These are phyloP conservation scores for Acacia confusa DNA, from an alignment of 306 rosid genomes.

Conservation along the genomic window DNA sequence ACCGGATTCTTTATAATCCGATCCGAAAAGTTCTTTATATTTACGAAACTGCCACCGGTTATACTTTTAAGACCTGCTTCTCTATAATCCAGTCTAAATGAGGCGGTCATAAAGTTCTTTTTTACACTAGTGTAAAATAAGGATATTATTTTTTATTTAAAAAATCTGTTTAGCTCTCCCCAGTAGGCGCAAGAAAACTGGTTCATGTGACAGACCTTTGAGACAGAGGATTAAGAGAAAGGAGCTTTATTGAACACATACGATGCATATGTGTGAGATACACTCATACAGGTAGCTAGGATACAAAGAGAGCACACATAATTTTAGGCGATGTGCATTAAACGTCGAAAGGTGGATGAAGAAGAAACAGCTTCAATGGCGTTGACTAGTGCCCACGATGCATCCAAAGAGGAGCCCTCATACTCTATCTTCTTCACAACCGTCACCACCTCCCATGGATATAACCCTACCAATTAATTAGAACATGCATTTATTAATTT, in stretches of 20 bases:
- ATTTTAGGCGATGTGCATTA: neutral
- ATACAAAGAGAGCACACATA: neutral
- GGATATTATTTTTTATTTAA: too few relatives aligned
- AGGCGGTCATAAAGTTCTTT: too few relatives aligned
- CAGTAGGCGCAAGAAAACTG: too few relatives aligned
- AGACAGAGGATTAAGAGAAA: neutral
- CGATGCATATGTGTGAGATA: neutral
- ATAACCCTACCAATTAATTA: constrained; percentile 42
- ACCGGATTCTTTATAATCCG: too few relatives aligned
- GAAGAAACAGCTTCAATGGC: constrained; percentile 5
- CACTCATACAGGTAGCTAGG: neutral
- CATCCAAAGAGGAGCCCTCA: neutral
- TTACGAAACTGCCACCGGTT: too few relatives aligned
- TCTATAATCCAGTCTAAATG: too few relatives aligned
- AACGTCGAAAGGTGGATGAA: neutral
- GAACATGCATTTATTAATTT: neutral
- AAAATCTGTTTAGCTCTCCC: too few relatives aligned
- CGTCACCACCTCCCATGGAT: constrained; percentile 67
- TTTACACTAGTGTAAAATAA: too few relatives aligned
- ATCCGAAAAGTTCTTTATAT: too few relatives aligned
- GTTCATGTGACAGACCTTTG: neutral
- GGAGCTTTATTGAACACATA: neutral
- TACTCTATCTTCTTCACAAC: neutral
- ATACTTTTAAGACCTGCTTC: too few relatives aligned
- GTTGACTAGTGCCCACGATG: constrained; percentile 5